A percentile compares a stretch with the other conserved stretches of the same genome.
Conservation (phyloP, 2,329 filamentous ascomycete genomes). For the Fusarium chuoi region DNA sequence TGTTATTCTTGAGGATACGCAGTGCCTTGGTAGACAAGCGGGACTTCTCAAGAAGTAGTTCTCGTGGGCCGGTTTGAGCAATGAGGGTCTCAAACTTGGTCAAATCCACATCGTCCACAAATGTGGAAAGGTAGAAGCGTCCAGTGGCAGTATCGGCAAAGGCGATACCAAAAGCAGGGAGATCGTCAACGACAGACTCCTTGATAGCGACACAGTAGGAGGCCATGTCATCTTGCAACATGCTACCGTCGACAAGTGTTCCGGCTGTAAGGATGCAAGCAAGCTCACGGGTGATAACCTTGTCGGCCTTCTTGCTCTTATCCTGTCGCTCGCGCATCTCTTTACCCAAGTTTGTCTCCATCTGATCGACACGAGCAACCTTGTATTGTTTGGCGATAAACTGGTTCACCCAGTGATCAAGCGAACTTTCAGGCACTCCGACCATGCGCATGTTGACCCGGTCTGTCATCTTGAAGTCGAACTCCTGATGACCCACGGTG, state of each 20-base stretch:
- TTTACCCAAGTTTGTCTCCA: constrained; percentile 94
- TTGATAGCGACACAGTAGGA: constrained; percentile 97
- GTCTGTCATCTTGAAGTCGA: constrained; percentile 97
- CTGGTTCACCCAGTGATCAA: constrained; percentile 98
- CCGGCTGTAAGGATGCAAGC: constrained; percentile 91
- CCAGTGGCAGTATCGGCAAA: constrained; percentile 97
- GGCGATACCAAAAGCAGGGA: constrained; percentile 87
- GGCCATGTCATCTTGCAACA: constrained; percentile 98
- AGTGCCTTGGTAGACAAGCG: constrained; percentile 87
- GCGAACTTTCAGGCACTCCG: constrained; percentile 91
- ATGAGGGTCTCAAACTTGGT: constrained; percentile 98
- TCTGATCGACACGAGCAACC: constrained; percentile 95
- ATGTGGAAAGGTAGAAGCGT: constrained; percentile 92
- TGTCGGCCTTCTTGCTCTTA: constrained; percentile 80
- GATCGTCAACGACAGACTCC: constrained; percentile 75
- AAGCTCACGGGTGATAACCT: constrained; percentile 91
- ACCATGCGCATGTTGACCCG: constrained; percentile 99
- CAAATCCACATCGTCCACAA: constrained; percentile 89
- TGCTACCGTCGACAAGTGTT: constrained; percentile 92
- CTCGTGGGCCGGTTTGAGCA: constrained; percentile 88
- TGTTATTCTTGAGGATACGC: constrained; percentile 96
- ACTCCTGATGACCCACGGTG: constrained; percentile 93
- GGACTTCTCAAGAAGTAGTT: constrained; percentile 89
- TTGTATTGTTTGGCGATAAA: constrained; percentile 99
- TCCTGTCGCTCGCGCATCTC: constrained; percentile 96